phyloP scores from a whole-genome alignment of 1,284 basidiomycete genomes.

The Puccinia coronata region DNA sequence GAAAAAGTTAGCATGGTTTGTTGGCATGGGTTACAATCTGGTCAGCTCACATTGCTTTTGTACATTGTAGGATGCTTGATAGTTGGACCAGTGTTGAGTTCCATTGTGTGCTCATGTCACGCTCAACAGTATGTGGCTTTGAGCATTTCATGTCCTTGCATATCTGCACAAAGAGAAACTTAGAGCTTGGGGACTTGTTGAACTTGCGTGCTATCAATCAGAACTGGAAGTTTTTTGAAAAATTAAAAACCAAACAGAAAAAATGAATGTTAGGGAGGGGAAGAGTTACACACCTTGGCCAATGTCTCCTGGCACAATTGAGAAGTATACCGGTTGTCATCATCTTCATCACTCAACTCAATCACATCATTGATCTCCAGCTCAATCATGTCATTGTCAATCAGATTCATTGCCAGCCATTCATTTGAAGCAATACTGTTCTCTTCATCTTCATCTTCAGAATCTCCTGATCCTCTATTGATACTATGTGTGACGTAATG shows the following conservation, averaged over 20 bases:
- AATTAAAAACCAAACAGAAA: neutral
- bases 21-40: neutral
- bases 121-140: constrained; percentile 10
- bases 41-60: neutral
- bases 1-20: neutral
- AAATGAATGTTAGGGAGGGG: neutral
- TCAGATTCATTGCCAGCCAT: neutral
- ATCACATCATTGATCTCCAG: neutral
- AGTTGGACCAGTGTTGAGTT: constrained; percentile 7
- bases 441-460: too few relatives aligned
- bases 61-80: neutral
- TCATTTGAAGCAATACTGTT: too few relatives aligned
- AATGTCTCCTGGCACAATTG: neutral
- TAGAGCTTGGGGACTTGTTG: constrained; percentile 10
- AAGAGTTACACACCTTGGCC: neutral
- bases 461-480: neutral
- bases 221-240: neutral
- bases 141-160: neutral
- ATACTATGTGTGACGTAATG: too few relatives aligned
- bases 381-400: constrained; percentile 4
- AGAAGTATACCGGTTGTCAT: constrained; percentile 16
- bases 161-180: neutral
- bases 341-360: too few relatives aligned
- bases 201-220: neutral
- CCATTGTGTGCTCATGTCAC: constrained; percentile 1